These are phyloP conservation scores for Kazachstania bromeliacearum DNA, from an alignment of 805 yeast genomes.

Conservation along the genomic window DNA sequence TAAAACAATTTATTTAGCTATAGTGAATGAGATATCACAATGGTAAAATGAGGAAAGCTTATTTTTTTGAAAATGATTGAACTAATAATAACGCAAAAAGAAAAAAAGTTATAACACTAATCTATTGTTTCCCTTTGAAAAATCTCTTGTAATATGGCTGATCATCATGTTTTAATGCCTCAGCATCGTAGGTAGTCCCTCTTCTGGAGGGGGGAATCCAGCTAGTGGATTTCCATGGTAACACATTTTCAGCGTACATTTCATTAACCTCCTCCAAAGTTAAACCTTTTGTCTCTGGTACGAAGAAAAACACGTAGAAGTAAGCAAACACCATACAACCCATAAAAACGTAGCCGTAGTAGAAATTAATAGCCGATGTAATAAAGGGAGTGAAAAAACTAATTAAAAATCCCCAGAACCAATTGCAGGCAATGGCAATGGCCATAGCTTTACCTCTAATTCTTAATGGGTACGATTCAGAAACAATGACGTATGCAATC, in stretches of 20 bases:
- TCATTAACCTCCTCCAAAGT: constrained; percentile 76
- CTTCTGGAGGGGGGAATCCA: constrained; percentile 45
- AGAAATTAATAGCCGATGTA: constrained; percentile 55
- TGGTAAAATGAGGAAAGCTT: no score
- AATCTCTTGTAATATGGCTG: constrained; percentile 24
- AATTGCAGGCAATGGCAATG: constrained; percentile 56
- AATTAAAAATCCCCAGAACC: constrained; percentile 62
- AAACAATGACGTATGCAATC: constrained; percentile 53
- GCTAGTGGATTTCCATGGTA: constrained; percentile 39
- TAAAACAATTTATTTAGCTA: no score
- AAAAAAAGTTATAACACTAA: not conserved
- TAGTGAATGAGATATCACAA: no score
- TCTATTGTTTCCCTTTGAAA: constrained; percentile 1
- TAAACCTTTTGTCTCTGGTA: constrained; percentile 74
- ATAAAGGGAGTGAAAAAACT: constrained; percentile 70
- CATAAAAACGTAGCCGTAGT: constrained; percentile 57
- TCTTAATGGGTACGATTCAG: constrained; percentile 68
- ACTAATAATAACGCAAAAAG: no score
- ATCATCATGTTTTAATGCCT: constrained; percentile 23
- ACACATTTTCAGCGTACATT: constrained; percentile 37
- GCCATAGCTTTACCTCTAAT: constrained; percentile 52
- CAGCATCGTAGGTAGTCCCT: constrained; percentile 23
- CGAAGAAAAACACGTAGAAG: constrained; percentile 62
- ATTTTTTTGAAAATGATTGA: no score
- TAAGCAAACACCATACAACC: constrained; percentile 51